Evolutionary conservation across 352 stramenopile species (phyloP).

Genomic region (Pseudoperonospora humuli): DNA sequence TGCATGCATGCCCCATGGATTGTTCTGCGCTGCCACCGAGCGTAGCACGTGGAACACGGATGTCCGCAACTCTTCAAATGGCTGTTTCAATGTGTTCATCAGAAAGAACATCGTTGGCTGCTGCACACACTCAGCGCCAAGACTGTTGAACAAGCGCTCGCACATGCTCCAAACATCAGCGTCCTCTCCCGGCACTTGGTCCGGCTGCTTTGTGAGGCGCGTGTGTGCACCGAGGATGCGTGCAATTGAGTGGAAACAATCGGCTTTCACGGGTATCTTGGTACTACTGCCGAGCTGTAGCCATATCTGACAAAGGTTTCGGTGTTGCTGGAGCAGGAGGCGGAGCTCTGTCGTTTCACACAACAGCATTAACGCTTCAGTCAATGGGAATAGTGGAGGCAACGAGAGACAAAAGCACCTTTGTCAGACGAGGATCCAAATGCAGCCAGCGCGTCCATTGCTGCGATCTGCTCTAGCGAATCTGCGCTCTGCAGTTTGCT

Average conservation of each 20-base stretch:
- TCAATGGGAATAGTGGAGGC: neutral
- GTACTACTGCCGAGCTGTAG: conserved; percentile 47
- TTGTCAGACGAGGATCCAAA: conserved; percentile 77
- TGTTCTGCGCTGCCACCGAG: conserved; percentile 77
- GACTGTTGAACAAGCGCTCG: conserved; percentile 52
- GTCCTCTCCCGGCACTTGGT: conserved; percentile 42
- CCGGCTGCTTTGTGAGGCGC: conserved; percentile 23
- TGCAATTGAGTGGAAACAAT: conserved; percentile 61
- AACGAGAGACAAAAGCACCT: conserved; percentile 29
- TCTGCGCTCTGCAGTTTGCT: conserved; percentile 57
- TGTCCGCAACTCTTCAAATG: conserved; percentile 75
- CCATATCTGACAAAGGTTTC: conserved; percentile 50
- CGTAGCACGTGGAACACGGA: conserved; percentile 68
- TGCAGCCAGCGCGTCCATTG: conserved; percentile 73
- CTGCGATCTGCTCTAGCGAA: conserved; percentile 67
- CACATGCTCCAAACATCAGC: conserved; percentile 58
- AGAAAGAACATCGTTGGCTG: conserved; percentile 52
- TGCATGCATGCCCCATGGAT: conserved; percentile 55
- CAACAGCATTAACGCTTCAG: neutral
- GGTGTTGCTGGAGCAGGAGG: conserved; percentile 64
- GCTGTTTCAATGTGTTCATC: conserved; percentile 75
- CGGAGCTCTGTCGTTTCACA: conserved; percentile 43
- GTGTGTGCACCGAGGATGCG: conserved; percentile 49
- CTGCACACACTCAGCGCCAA: conserved; percentile 47
- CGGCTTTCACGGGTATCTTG: conserved; percentile 67